Percentiles rank a stretch among this genome's conserved stretches.
These are phyloP conservation scores for Phallus indusiatus DNA, from an alignment of 768 basidiomycete genomes.

Conservation along the genomic window DNA sequence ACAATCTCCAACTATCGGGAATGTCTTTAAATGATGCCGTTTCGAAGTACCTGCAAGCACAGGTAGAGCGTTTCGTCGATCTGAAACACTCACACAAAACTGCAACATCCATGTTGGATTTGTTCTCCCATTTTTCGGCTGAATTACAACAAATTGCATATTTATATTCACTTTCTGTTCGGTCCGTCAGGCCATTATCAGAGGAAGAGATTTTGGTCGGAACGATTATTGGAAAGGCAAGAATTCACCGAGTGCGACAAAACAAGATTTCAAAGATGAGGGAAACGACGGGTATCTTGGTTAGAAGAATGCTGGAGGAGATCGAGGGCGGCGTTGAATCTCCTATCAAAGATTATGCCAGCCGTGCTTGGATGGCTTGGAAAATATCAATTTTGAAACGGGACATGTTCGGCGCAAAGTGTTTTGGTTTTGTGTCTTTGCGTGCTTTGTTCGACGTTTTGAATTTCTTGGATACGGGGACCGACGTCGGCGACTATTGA, in stretches of 20 bases:
- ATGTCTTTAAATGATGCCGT: background rate
- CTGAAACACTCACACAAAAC: slow-evolving; percentile 9
- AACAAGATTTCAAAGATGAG: slow-evolving; percentile 45
- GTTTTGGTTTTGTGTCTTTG: slow-evolving; percentile 54
- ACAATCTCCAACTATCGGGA: background rate
- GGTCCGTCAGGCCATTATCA: slow-evolving; percentile 32
- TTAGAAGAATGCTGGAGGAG: slow-evolving; percentile 38
- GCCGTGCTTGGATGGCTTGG: slow-evolving; percentile 49
- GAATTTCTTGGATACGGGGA: background rate
- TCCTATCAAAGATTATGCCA: slow-evolving; percentile 30
- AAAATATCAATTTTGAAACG: slow-evolving; percentile 27
- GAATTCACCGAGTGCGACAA: slow-evolving; percentile 43
- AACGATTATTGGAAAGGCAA: slow-evolving; percentile 54
- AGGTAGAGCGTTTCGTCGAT: slow-evolving; percentile 14
- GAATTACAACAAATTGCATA: slow-evolving; percentile 42
- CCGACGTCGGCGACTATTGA: too few species aligned
- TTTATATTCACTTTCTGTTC: slow-evolving; percentile 34
- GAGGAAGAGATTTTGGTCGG: slow-evolving; percentile 60
- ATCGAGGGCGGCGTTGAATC: slow-evolving; percentile 38
- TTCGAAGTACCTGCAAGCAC: background rate
- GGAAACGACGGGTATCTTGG: slow-evolving; percentile 45
- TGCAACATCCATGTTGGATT: background rate
- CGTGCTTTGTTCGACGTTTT: slow-evolving; percentile 44
- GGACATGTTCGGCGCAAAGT: slow-evolving; percentile 42
- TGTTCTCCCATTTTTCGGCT: slow-evolving; percentile 31